phyloP scores from a whole-genome alignment of 345 rosid genomes.

The Populus davidiana region DNA sequence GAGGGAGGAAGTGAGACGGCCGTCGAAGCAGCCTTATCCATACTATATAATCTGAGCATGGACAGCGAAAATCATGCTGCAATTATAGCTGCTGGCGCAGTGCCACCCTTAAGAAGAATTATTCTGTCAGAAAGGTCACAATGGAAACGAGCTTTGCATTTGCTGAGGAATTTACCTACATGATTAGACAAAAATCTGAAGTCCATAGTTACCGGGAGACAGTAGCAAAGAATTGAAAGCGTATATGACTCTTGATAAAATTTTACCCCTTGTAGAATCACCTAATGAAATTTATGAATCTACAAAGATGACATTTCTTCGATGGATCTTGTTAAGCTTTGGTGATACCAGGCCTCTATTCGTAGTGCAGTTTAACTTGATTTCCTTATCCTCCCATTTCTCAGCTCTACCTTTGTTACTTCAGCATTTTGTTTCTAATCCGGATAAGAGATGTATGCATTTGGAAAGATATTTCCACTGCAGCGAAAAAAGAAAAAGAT shows the following conservation, averaged over 20 bases:
- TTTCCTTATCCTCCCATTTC: neutral
- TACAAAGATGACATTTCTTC: neutral
- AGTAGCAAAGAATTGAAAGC: neutral
- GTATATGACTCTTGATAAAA: neutral
- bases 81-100: constrained; percentile 75
- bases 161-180: constrained; percentile 63
- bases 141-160: constrained; percentile 68
- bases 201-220: neutral
- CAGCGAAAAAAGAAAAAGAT: neutral
- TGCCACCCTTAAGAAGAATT: constrained; percentile 66
- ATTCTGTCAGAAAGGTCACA: constrained; percentile 59
- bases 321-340: neutral
- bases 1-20: constrained; percentile 59
- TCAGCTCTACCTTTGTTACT: neutral
- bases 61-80: constrained; percentile 71
- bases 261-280: neutral
- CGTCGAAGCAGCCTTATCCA: constrained; percentile 59
- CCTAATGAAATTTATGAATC: neutral
- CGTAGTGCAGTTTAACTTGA: neutral
- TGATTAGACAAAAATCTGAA: constrained; percentile 14
- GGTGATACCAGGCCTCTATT: neutral
- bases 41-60: constrained; percentile 78
- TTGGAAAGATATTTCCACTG: neutral
- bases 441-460: neutral
- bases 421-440: neutral